A percentile compares a stretch with the other conserved stretches of the same genome.
phyloP scores from a whole-genome alignment of 1,284 basidiomycete species.

The Rhodotorula sp. region DNA sequence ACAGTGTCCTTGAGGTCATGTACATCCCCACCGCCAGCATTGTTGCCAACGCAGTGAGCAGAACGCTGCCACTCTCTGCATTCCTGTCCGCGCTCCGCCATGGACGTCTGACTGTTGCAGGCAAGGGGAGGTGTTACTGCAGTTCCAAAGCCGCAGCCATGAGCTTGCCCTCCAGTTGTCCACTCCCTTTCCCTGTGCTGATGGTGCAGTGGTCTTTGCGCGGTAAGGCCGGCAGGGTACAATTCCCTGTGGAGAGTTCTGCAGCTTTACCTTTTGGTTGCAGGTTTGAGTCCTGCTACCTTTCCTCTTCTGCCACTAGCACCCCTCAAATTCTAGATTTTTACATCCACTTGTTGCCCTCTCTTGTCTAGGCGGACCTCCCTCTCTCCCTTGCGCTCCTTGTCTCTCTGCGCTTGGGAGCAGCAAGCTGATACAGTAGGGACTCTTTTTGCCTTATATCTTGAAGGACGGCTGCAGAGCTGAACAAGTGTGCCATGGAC shows the following conservation, averaged over 20 bases:
- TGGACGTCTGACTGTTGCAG: neutral
- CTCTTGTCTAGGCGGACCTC: no score
- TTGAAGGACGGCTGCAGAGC: neutral
- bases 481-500: neutral
- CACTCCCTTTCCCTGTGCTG: neutral
- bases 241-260: no score
- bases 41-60: constrained; percentile 12
- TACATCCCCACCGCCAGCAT: constrained; percentile 2
- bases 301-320: neutral
- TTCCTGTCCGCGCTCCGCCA: neutral
- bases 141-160: neutral
- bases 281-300: neutral
- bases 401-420: no score
- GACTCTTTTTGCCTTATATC: neutral
- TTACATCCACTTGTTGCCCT: no score
- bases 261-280: neutral
- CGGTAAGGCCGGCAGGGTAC: neutral
- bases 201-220: neutral
- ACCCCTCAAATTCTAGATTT: no score
- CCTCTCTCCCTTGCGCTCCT: no score
- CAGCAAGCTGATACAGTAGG: neutral
- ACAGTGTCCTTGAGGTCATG: neutral
- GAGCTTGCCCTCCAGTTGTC: neutral
- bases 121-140: constrained; percentile 18
- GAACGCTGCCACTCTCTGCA: neutral